phyloP scores from a whole-genome alignment of 345 rosid genomes.

The Erysimum cheiranthoides region DNA sequence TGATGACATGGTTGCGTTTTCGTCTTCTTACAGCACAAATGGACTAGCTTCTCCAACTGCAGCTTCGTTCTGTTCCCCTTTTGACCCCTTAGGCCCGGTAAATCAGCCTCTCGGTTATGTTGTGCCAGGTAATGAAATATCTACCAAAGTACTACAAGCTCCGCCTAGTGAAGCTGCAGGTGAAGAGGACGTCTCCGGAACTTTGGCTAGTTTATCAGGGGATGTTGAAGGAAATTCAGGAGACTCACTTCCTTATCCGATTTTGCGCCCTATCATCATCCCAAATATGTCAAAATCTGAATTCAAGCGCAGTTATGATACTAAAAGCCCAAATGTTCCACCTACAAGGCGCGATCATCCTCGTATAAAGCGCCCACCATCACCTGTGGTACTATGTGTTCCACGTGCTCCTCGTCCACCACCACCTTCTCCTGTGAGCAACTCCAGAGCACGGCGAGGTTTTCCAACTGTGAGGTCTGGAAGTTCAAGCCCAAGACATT shows the following conservation, averaged over 20 bases:
- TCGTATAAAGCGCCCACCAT: constrained; percentile 93
- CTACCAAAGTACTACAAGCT: constrained; percentile 69
- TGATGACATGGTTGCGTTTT: constrained; percentile 97
- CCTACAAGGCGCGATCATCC: constrained; percentile 78
- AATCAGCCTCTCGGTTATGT: constrained; percentile 91
- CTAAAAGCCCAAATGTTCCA: constrained; percentile 83
- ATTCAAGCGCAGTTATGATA: constrained; percentile 65
- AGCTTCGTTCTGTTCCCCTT: constrained; percentile 86
- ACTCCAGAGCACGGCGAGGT: constrained; percentile 85
- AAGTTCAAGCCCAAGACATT: constrained; percentile 98
- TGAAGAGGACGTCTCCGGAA: constrained; percentile 74
- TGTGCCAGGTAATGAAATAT: constrained; percentile 78
- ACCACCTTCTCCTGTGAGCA: constrained; percentile 91
- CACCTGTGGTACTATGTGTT: constrained; percentile 96
- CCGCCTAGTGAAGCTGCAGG: constrained; percentile 63
- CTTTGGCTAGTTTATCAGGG: constrained; percentile 59
- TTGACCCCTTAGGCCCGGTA: constrained; percentile 77
- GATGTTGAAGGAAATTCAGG: constrained; percentile 74
- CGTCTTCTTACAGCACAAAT: constrained; percentile 89
- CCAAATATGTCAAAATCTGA: constrained; percentile 81
- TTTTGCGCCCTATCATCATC: constrained; percentile 89
- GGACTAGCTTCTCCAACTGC: constrained; percentile 96
- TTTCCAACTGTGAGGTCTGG: constrained; percentile 98
- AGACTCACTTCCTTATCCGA: constrained; percentile 83
- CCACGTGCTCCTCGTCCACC: constrained; percentile 96